Conservation (phyloP, 2,329 filamentous ascomycete genomes). For the Gnomoniopsis smithogilvyi region DNA sequence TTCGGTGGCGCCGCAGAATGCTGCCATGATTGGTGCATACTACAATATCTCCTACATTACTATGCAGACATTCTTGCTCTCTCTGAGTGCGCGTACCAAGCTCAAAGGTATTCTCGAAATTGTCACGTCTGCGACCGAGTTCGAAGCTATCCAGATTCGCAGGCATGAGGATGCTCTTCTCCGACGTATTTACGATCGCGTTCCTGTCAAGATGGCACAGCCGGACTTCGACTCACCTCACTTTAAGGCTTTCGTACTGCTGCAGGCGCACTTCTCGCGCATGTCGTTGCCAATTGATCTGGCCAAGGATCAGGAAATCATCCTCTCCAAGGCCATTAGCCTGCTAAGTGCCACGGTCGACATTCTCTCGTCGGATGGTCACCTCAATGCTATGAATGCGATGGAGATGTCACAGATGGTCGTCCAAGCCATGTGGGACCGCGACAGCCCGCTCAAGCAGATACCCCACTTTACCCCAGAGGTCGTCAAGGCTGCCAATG, state of each 20-base stretch:
- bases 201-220: constrained; percentile 93
- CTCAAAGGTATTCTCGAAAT: constrained; percentile 97
- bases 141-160: constrained; percentile 90
- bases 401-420: constrained; percentile 99
- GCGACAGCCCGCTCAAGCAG: constrained; percentile 93
- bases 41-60: constrained; percentile 99
- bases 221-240: constrained; percentile 87
- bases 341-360: constrained; percentile 91
- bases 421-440: constrained; percentile 98
- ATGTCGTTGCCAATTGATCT: constrained; percentile 96
- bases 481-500: constrained; percentile 77
- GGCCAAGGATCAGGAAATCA: constrained; percentile 89
- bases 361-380: constrained; percentile 90
- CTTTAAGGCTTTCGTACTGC: constrained; percentile 96
- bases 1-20: constrained; percentile 82
- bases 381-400: constrained; percentile 94
- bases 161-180: constrained; percentile 87
- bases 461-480: constrained; percentile 91
- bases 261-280: constrained; percentile 95
- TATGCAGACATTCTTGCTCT: constrained; percentile 97
- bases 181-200: constrained; percentile 87
- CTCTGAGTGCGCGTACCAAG: constrained; percentile 83
- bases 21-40: constrained; percentile 97
- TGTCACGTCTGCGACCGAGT: constrained; percentile 93
- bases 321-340: constrained; percentile 80